Evolutionary conservation across 306 rosid genomes (phyloP).

Genomic region (Casuarina equisetifolia): DNA sequence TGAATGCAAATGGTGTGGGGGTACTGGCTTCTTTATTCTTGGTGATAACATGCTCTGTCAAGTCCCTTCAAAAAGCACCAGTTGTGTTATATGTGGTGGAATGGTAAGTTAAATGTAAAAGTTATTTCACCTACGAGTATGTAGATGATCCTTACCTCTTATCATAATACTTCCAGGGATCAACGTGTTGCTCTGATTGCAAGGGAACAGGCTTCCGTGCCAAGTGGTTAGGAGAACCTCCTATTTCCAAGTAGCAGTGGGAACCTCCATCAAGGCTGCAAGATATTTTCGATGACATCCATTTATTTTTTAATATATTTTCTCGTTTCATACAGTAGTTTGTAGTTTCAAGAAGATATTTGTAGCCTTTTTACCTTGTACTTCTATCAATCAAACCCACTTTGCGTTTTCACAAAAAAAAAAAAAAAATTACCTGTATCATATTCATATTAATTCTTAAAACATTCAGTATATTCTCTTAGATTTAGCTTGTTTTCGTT

Average conservation of each 20-base stretch:
- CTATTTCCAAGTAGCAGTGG: conserved; percentile 47
- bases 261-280: conserved; percentile 15
- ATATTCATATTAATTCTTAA: conserved; percentile 18
- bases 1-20: conserved; percentile 93
- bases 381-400: conserved; percentile 6
- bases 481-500: background rate
- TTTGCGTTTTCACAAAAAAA: conserved; percentile 7
- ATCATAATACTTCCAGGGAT: conserved; percentile 42
- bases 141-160: background rate
- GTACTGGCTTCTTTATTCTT: conserved; percentile 87
- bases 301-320: conserved; percentile 9
- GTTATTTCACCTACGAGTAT: background rate
- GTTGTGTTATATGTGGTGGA: conserved; percentile 77
- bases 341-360: background rate
- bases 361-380: conserved; percentile 20
- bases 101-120: conserved; percentile 46
- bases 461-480: conserved; percentile 8
- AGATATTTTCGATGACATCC: conserved; percentile 19
- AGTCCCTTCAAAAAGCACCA: conserved; percentile 86
- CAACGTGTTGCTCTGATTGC: conserved; percentile 51
- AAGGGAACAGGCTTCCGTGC: conserved; percentile 66
- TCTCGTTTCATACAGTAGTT: background rate
- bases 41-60: conserved; percentile 98
- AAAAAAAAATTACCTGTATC: conserved; percentile 20
- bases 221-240: conserved; percentile 88